Conservation (phyloP, 148 eudicot species). For the Polygonum maritimum region DNA sequence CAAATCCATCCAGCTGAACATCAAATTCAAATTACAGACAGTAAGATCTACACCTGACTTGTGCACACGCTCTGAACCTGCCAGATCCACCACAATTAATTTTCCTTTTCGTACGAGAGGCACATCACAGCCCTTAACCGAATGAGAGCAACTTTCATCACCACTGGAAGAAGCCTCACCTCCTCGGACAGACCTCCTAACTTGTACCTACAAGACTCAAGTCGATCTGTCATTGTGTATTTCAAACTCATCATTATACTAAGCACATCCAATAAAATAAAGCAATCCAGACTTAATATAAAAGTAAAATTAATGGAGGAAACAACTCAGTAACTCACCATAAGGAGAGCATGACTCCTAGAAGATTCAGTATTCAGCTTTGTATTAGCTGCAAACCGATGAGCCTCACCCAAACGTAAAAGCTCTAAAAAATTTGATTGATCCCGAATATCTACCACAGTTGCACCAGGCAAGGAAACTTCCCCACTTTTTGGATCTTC, state of each 20-base stretch:
- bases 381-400: conserved; percentile 89
- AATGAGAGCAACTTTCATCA: conserved; percentile 40
- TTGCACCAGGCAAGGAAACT: conserved; percentile 87
- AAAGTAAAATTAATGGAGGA: background rate
- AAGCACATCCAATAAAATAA: background rate
- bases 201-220: conserved; percentile 49
- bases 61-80: conserved; percentile 95
- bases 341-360: conserved; percentile 84
- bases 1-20: background rate
- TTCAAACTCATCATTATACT: background rate
- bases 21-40: background rate
- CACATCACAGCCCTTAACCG: conserved; percentile 48
- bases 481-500: conserved; percentile 91
- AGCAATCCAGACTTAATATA: background rate
- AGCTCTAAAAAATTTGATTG: conserved; percentile 69
- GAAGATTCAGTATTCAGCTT: conserved; percentile 94
- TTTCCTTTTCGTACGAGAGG: conserved; percentile 85
- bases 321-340: conserved; percentile 35
- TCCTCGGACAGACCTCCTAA: conserved; percentile 60
- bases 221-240: background rate
- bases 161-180: conserved; percentile 67
- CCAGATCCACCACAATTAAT: conserved; percentile 93
- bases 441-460: conserved; percentile 60
- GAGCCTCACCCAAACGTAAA: conserved; percentile 70
- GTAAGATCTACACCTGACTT: conserved; percentile 62